These are phyloP conservation scores for Magnusiomyces sp. DNA, from an alignment of 1,139 yeast species.

Conservation along the genomic window DNA sequence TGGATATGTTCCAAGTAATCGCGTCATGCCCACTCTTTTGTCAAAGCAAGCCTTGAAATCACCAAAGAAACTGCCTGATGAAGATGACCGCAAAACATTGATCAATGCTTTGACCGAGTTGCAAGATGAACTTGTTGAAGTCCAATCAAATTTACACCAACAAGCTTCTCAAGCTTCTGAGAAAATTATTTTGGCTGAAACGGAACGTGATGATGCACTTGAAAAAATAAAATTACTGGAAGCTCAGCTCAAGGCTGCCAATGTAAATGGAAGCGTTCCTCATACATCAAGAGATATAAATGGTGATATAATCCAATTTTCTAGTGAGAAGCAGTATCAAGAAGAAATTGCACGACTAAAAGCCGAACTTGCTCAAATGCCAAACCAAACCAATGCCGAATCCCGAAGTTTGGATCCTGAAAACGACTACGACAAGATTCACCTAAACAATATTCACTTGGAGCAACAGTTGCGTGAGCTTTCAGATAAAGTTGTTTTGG, in stretches of 20 bases:
- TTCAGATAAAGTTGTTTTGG: conserved; percentile 21
- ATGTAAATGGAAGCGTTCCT: background rate
- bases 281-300: background rate
- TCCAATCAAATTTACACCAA: conserved; percentile 25
- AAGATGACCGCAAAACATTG: conserved; percentile 10
- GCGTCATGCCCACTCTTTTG: background rate
- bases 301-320: background rate
- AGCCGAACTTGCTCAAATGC: background rate
- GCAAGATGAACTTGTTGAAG: conserved; percentile 29
- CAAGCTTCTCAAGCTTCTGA: conserved; percentile 32
- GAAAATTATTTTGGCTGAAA: conserved; percentile 23
- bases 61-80: background rate
- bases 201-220: conserved; percentile 21
- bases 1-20: background rate
- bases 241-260: conserved; percentile 1
- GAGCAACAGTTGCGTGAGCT: conserved; percentile 21
- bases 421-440: conserved; percentile 6
- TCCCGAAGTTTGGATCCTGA: background rate
- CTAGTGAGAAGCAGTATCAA: background rate
- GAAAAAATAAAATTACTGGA: conserved; percentile 7
- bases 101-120: conserved; percentile 28
- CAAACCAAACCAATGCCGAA: background rate
- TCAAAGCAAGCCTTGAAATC: background rate
- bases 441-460: conserved; percentile 15
- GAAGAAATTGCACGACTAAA: conserved; percentile 1